Evolutionary conservation across 2,329 filamentous ascomycete species (phyloP).

Genomic region (Blastomyces parvus): DNA sequence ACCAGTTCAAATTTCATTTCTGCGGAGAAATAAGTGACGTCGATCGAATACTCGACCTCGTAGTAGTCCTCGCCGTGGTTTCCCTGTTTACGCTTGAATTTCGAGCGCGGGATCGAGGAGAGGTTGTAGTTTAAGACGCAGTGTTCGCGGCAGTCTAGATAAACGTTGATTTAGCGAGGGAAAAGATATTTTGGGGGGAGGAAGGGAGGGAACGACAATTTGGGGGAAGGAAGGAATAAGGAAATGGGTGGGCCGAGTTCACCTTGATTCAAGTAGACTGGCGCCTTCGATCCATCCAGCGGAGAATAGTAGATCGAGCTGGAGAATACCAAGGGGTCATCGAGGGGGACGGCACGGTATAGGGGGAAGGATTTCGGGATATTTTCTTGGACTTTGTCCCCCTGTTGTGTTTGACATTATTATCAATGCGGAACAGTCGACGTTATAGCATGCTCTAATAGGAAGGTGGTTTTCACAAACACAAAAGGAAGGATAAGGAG

Average conservation of each 20-base stretch:
- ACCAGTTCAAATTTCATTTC: slow-evolving; percentile 7
- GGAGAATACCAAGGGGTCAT: slow-evolving; percentile 6
- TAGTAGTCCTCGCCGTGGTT: slow-evolving; percentile 2
- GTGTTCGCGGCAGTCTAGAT: slow-evolving; percentile 7
- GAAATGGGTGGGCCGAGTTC: not conserved
- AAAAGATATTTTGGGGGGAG: not conserved
- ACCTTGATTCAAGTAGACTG: slow-evolving; percentile 3
- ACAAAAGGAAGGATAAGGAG: not conserved
- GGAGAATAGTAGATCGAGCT: slow-evolving; percentile 5
- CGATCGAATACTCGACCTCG: slow-evolving; percentile 6
- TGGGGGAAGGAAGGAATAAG: not conserved
- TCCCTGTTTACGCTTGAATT: slow-evolving; percentile 5
- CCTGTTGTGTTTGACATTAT: not conserved
- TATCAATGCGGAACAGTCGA: not conserved
- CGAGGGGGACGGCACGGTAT: slow-evolving; percentile 4
- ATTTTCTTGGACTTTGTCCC: slow-evolving; percentile 4
- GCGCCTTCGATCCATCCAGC: slow-evolving; percentile 1
- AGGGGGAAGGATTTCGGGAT: not conserved
- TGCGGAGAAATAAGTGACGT: slow-evolving; percentile 4
- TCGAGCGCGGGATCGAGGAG: slow-evolving; percentile 7
- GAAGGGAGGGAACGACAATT: not conserved
- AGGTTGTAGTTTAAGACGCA: slow-evolving; percentile 7
- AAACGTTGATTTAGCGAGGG: not conserved
- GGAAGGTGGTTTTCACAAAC: not conserved
- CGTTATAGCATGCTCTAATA: not conserved